Percentiles rank a stretch among this genome's conserved stretches.
Evolutionary conservation across 345 rosid genomes (phyloP).

Genomic region (Linum trigynum): DNA sequence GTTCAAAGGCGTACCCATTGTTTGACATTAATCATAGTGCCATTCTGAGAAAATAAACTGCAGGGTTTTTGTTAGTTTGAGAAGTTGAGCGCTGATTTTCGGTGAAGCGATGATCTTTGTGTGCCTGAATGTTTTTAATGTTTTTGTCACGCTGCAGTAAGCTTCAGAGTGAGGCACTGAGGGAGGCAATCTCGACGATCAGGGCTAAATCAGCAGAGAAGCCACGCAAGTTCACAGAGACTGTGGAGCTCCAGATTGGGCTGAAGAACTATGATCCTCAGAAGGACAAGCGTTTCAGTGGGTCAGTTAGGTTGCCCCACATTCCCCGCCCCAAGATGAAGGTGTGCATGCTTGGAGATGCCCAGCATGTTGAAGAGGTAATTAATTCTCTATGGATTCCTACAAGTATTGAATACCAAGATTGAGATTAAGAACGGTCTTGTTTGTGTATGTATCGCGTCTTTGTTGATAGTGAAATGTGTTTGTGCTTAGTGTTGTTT

Average conservation of each 20-base stretch:
- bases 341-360: constrained; percentile 10
- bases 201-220: neutral
- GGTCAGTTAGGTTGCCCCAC: constrained; percentile 11
- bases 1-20: no score
- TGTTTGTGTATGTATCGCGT: no score
- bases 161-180: constrained; percentile 5
- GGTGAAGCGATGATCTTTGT: neutral
- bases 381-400: neutral
- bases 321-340: constrained; percentile 13
- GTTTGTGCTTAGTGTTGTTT: no score
- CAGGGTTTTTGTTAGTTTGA: no score
- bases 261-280: constrained; percentile 10
- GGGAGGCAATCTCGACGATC: constrained; percentile 3
- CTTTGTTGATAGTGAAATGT: no score
- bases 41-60: no score
- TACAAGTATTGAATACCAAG: no score
- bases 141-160: neutral
- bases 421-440: no score
- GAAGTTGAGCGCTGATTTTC: no score
- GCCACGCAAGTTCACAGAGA: constrained; percentile 8
- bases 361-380: constrained; percentile 12
- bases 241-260: constrained; percentile 7
- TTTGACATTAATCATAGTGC: no score
- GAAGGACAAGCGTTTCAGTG: constrained; percentile 12
- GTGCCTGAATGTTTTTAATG: neutral